phyloP scores from a whole-genome alignment of 169 alveolate species.

The Blepharisma undulans region DNA sequence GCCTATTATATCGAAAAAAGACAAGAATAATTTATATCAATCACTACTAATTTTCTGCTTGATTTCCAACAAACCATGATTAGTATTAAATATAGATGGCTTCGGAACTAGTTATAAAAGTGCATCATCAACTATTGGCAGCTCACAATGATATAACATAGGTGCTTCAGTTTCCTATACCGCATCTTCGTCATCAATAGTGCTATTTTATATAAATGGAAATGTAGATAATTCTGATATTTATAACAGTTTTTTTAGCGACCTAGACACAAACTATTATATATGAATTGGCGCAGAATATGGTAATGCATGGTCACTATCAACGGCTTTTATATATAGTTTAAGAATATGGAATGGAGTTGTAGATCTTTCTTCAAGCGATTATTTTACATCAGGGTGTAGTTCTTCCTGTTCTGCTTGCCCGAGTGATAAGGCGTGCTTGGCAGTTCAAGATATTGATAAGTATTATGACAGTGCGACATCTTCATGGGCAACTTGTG shows the following conservation, averaged over 20 bases:
- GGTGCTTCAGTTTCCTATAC: background rate
- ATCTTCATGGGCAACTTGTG: background rate
- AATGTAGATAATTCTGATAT: background rate
- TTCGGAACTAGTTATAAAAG: background rate
- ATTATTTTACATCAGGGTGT: background rate
- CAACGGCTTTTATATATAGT: background rate
- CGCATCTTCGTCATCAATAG: background rate
- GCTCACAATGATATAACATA: background rate
- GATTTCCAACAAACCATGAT: background rate
- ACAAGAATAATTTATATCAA: background rate
- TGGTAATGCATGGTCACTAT: background rate
- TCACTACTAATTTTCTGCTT: background rate
- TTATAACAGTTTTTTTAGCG: background rate
- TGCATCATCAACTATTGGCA: background rate
- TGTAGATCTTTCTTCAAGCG: background rate
- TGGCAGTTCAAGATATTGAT: background rate
- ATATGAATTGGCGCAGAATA: constrained; percentile 1
- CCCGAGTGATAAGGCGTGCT: background rate
- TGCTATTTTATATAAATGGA: background rate
- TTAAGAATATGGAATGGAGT: background rate
- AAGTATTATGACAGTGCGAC: background rate
- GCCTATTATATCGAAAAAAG: too few species aligned
- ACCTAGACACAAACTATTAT: background rate
- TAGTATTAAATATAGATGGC: background rate
- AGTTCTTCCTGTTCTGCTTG: background rate